phyloP scores from a whole-genome alignment of 2,329 filamentous ascomycete species.

The Aspergillus sp. region DNA sequence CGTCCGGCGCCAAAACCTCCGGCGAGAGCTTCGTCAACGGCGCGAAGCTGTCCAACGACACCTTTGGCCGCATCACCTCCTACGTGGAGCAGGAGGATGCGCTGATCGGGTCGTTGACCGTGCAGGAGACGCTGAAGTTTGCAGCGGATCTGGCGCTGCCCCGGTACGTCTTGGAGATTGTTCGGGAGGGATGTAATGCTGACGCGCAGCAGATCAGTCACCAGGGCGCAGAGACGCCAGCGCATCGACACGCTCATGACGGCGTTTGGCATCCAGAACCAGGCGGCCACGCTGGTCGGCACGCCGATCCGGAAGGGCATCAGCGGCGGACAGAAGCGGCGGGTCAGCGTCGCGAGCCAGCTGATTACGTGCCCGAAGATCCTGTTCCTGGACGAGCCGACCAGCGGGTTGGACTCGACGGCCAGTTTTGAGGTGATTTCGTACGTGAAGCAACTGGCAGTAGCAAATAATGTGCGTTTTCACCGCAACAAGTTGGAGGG shows the following conservation, averaged over 20 bases:
- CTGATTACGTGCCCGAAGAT: slow-evolving; percentile 79
- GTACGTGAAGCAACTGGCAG: slow-evolving; percentile 67
- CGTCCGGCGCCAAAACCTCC: slow-evolving; percentile 53
- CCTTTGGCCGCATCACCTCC: slow-evolving; percentile 65
- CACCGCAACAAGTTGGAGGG: too few species aligned
- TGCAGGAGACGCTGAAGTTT: slow-evolving; percentile 76
- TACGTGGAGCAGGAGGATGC: slow-evolving; percentile 91
- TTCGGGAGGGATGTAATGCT: not conserved
- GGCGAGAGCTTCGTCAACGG: slow-evolving; percentile 66
- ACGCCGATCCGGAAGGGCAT: slow-evolving; percentile 82
- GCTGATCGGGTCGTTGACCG: slow-evolving; percentile 76
- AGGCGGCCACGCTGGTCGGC: slow-evolving; percentile 71
- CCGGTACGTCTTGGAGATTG: slow-evolving; percentile 40
- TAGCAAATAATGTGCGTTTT: slow-evolving; percentile 58
- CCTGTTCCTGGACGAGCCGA: slow-evolving; percentile 81
- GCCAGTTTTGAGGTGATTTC: slow-evolving; percentile 74
- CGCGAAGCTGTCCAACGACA: slow-evolving; percentile 47
- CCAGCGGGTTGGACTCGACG: slow-evolving; percentile 76
- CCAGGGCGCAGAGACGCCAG: slow-evolving; percentile 57
- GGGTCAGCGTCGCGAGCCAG: slow-evolving; percentile 76
- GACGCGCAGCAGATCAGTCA: slow-evolving; percentile 41
- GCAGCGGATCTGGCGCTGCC: slow-evolving; percentile 66
- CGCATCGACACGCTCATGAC: slow-evolving; percentile 66
- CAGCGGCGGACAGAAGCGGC: slow-evolving; percentile 79
- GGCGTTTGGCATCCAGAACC: slow-evolving; percentile 70